Evolutionary conservation across 2,329 filamentous ascomycete species (phyloP).

Genomic region (Stylonectria norvegica): DNA sequence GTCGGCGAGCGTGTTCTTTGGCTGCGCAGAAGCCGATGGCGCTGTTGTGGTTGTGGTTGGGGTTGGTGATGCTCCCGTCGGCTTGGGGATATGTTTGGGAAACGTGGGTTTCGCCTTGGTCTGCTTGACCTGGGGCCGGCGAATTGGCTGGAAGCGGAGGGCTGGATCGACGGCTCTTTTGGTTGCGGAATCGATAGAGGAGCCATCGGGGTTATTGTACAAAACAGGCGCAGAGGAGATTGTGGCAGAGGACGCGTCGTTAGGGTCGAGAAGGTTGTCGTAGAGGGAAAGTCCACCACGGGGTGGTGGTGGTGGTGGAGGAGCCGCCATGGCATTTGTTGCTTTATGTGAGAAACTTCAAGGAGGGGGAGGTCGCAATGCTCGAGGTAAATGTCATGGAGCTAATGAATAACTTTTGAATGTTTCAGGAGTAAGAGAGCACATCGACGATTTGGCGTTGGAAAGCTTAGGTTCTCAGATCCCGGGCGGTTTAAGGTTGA

Average conservation of each 20-base stretch:
- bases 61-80: slow-evolving; percentile 28
- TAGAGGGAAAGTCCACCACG: slow-evolving; percentile 68
- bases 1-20: slow-evolving; percentile 72
- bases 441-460: too few relatives aligned
- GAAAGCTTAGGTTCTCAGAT: too few relatives aligned
- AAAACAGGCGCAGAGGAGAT: slow-evolving; percentile 74
- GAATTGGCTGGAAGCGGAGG: slow-evolving; percentile 83
- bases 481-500: too few relatives aligned
- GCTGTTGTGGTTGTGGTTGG: slow-evolving; percentile 32
- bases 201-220: slow-evolving; percentile 57
- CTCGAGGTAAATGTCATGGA: too few relatives aligned
- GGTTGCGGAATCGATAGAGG: slow-evolving; percentile 41
- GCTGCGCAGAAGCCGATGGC: slow-evolving; percentile 36
- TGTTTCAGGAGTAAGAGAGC: too few relatives aligned
- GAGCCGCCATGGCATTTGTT: slow-evolving; percentile 26
- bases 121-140: slow-evolving; percentile 64
- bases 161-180: slow-evolving; percentile 62
- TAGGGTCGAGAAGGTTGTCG: slow-evolving; percentile 72
- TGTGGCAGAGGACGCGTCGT: slow-evolving; percentile 51
- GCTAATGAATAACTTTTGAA: too few relatives aligned
- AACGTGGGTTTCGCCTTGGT: slow-evolving; percentile 60
- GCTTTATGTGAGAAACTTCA: too few relatives aligned
- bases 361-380: too few relatives aligned
- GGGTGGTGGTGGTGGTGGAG: slow-evolving; percentile 39
- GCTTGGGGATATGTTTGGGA: slow-evolving; percentile 39